phyloP scores from a whole-genome alignment of 1,284 basidiomycete species.

The Omphalotus olearius region DNA sequence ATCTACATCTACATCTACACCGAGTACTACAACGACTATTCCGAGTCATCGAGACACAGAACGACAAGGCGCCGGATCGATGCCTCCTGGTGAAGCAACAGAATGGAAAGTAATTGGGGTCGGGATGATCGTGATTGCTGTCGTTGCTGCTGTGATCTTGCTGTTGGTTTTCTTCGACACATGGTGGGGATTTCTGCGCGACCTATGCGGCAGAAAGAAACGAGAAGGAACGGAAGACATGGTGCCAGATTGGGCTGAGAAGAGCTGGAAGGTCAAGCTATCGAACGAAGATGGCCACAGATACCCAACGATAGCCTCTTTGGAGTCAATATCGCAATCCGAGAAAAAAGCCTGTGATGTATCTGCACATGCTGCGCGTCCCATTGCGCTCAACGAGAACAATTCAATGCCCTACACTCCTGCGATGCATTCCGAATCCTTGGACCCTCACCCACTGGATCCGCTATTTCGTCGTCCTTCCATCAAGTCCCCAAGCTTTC shows the following conservation, averaged over 20 bases:
- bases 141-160: conserved; percentile 49
- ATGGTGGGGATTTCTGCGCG: conserved; percentile 55
- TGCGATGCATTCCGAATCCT: conserved; percentile 20
- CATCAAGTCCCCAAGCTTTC: conserved; percentile 6
- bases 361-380: background rate
- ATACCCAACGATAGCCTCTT: conserved; percentile 29
- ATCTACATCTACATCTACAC: background rate
- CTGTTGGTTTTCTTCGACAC: conserved; percentile 61
- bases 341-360: background rate
- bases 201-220: conserved; percentile 38
- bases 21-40: background rate
- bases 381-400: conserved; percentile 2
- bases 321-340: background rate
- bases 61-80: background rate
- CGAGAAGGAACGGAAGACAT: conserved; percentile 45
- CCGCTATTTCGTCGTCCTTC: conserved; percentile 27
- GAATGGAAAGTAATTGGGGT: conserved; percentile 68
- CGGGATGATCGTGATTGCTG: conserved; percentile 52
- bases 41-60: too few relatives aligned
- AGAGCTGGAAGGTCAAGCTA: conserved; percentile 51
- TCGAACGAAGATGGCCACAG: conserved; percentile 41
- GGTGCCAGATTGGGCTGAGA: conserved; percentile 59
- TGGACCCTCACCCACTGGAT: conserved; percentile 29
- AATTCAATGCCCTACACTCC: conserved; percentile 16
- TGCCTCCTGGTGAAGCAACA: conserved; percentile 25